A percentile compares a stretch with the other conserved stretches of the same genome.
phyloP scores from a whole-genome alignment of 345 rosid species.

The Balakata baccata region DNA sequence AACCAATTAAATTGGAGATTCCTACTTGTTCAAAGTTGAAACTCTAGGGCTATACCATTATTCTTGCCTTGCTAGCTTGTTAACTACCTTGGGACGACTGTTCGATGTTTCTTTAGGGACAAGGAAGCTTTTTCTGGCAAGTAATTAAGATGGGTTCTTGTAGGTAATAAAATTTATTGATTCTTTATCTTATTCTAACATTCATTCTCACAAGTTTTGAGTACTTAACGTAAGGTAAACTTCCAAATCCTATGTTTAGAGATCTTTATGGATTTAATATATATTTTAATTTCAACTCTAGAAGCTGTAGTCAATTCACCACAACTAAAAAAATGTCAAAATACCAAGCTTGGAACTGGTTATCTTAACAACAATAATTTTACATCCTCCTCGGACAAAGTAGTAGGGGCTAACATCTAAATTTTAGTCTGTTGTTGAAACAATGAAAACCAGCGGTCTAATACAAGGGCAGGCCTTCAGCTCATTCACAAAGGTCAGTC shows the following conservation, averaged over 20 bases:
- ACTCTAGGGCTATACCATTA: slow-evolving; percentile 10
- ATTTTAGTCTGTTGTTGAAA: no score
- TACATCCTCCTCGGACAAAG: neutral
- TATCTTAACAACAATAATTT: neutral
- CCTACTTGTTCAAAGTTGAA: slow-evolving; percentile 13
- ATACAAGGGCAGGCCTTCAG: slow-evolving; percentile 6
- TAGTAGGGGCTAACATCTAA: neutral
- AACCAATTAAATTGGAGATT: slow-evolving; percentile 22
- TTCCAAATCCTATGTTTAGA: no score
- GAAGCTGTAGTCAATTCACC: neutral
- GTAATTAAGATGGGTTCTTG: slow-evolving; percentile 13
- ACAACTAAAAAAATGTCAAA: neutral
- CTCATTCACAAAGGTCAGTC: slow-evolving; percentile 42
- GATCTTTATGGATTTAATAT: no score
- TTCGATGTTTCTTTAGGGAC: slow-evolving; percentile 27
- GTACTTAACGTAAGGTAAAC: slow-evolving; percentile 5
- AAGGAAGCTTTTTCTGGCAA: slow-evolving; percentile 25
- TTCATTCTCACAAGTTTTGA: neutral
- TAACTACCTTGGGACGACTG: neutral
- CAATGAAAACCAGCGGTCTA: neutral
- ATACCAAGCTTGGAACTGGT: neutral
- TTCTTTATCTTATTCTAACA: neutral
- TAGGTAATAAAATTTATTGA: neutral
- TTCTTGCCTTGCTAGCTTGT: slow-evolving; percentile 4
- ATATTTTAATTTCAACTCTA: neutral